Percentiles rank a stretch among this genome's conserved stretches.
Evolutionary conservation across 345 rosid species (phyloP).

Genomic region (Populus ilicifolia): DNA sequence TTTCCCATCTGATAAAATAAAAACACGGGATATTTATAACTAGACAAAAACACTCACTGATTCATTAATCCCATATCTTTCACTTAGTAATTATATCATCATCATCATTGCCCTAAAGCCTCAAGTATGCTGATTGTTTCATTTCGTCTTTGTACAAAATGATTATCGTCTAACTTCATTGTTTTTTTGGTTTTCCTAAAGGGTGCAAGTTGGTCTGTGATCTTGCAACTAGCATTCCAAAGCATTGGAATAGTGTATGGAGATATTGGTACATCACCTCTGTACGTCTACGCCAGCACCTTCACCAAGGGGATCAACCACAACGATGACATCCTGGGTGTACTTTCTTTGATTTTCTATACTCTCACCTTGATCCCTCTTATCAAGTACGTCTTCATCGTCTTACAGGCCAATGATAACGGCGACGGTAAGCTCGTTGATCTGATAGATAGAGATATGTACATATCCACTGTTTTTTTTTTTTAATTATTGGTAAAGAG

Average conservation of each 20-base stretch:
- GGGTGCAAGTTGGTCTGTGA: conserved; percentile 28
- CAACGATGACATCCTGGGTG: conserved; percentile 50
- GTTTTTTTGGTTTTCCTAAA: not conserved
- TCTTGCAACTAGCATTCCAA: conserved; percentile 53
- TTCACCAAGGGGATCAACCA: conserved; percentile 34
- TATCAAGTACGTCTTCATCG: conserved; percentile 48
- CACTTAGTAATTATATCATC: no score
- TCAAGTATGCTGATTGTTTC: no score
- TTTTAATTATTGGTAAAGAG: not conserved
- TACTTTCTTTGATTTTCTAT: conserved; percentile 51
- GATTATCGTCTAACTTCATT: no score
- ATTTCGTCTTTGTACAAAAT: no score
- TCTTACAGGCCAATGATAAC: conserved; percentile 50
- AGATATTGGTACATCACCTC: conserved; percentile 60
- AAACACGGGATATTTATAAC: no score
- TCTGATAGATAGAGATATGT: not conserved
- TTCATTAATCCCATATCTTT: no score
- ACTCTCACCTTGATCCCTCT: conserved; percentile 54
- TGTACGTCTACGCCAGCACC: conserved; percentile 43
- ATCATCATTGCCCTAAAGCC: no score
- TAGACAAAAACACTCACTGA: no score
- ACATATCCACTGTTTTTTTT: not conserved
- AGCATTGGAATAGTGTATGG: conserved; percentile 59
- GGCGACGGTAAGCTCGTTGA: conserved; percentile 29
- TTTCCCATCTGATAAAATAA: no score